Evolutionary conservation across 202 grass and related monocot species (phyloP).

Genomic region (Dendrocalamus latiflorus): DNA sequence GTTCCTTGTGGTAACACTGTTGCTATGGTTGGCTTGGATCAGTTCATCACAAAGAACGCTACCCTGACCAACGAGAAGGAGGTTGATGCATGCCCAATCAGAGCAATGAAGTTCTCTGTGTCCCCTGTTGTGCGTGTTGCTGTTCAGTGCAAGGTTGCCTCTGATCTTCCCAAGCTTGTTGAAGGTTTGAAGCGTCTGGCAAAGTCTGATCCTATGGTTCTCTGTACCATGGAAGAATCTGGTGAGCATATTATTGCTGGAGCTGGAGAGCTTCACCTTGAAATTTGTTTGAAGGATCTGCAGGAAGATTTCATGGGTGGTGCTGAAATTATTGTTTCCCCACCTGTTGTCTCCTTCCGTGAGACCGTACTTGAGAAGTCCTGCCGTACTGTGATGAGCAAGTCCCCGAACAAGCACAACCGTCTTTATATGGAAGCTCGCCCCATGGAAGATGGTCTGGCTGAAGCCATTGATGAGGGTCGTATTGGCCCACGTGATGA

Average conservation of each 20-base stretch:
- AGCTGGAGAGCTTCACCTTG: too few relatives aligned
- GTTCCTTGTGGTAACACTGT: neutral
- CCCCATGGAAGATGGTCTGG: slow-evolving; percentile 45
- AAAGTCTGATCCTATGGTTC: too few relatives aligned
- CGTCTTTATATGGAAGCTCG: slow-evolving; percentile 34
- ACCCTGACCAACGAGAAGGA: neutral
- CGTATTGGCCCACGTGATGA: slow-evolving; percentile 65
- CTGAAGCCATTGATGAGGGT: slow-evolving; percentile 61
- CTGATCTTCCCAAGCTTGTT: too few relatives aligned
- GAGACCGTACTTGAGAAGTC: slow-evolving; percentile 79
- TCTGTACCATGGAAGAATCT: too few relatives aligned
- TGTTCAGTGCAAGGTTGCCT: too few relatives aligned
- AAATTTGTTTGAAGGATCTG: too few relatives aligned
- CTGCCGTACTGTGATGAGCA: slow-evolving; percentile 70
- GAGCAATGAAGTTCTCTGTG: too few relatives aligned
- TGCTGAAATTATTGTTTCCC: slow-evolving; percentile 12
- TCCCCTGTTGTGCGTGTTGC: too few relatives aligned
- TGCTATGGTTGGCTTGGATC: neutral
- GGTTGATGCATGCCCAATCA: neutral
- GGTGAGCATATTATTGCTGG: too few relatives aligned
- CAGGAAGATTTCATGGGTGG: too few relatives aligned
- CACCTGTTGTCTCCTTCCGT: slow-evolving; percentile 64
- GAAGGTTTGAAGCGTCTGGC: too few relatives aligned
- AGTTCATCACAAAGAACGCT: neutral
- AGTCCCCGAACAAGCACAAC: slow-evolving; percentile 76